Conservation (phyloP, 116 monocot species). For the Thalassia testudinum region DNA sequence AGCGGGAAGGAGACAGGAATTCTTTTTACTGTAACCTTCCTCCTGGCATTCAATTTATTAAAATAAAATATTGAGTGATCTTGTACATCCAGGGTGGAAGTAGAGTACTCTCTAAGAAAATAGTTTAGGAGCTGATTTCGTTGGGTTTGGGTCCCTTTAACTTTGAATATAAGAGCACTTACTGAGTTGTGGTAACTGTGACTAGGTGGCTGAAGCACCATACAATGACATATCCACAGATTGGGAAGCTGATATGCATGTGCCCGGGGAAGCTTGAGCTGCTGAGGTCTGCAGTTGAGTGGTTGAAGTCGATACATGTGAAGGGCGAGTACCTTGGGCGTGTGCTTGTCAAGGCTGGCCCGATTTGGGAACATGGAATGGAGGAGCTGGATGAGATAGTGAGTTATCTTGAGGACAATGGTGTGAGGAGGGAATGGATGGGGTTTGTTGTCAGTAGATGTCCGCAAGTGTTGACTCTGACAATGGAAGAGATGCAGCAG, state of each 20-base stretch:
- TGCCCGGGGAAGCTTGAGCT: slow-evolving; percentile 40
- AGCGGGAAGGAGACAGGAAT: too few relatives aligned
- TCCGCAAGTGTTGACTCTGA: slow-evolving; percentile 50
- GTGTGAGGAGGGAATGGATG: slow-evolving; percentile 77
- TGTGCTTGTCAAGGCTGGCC: slow-evolving; percentile 54
- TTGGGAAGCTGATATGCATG: slow-evolving; percentile 67
- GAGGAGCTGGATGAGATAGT: slow-evolving; percentile 47
- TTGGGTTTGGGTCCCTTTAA: too few relatives aligned
- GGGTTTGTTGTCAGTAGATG: slow-evolving; percentile 71
- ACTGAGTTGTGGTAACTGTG: neutral
- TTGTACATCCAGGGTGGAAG: too few relatives aligned
- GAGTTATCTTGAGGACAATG: slow-evolving; percentile 41
- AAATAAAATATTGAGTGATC: too few relatives aligned
- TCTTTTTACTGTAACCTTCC: too few relatives aligned
- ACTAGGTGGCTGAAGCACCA: slow-evolving; percentile 98
- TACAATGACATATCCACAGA: slow-evolving; percentile 71
- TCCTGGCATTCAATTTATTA: too few relatives aligned
- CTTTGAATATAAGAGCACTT: too few relatives aligned
- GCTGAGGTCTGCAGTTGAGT: slow-evolving; percentile 38
- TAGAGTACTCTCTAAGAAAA: too few relatives aligned
- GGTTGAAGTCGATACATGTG: slow-evolving; percentile 87
- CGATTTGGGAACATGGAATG: slow-evolving; percentile 26
- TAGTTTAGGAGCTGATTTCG: too few relatives aligned
- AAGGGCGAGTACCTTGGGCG: slow-evolving; percentile 57
- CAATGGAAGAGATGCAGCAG: slow-evolving; percentile 42